Base-by-base conservation (phyloP, 164 flowering plant species). In the Saururus chinensis region DNA sequence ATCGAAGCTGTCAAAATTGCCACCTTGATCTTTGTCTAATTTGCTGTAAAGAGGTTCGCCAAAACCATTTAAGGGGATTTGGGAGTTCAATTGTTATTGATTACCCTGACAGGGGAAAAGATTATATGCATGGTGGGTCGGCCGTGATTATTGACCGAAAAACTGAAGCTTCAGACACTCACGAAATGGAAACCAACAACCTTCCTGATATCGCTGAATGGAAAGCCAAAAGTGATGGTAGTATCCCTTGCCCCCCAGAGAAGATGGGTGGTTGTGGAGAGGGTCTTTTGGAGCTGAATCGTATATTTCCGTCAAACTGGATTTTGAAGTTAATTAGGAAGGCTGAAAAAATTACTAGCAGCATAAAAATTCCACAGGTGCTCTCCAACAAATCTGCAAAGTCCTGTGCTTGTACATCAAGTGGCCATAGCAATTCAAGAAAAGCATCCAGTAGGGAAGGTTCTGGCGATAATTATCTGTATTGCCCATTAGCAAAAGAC, bases 371-470 rank as follows among this genome's bases (percentile, higher is more conserved):
- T 35, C 52, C 60, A 70, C 20, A 40, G 66, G 68, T 53, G 16
- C 8, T 64, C 30, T 37, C 65, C 63, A 59, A 35, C 45, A 26
- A 41, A 57, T 61, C 62, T 59, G 26, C 48, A 22, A 53, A 69
- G 45, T 37, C 48, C 51, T 81, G 85, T 70, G 82, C 92, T 73
- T 63, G 52, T 19, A 52, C 75, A 23, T 48, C 63, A 12, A 58
- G 16, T 23, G 76, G 21, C 11, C 61, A 56, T 51, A 45, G 37
- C 14, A 61, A 59, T 7, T 21, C 77, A 19, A 64, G 75, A 19
- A 79, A 76, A 74, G 85, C 90, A 62, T 83, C 97, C 23, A 79
- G 71, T 64, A 84, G 98, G 52, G 72, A 80, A 40, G 74, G 66
- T 62, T 75, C 79, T 49, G 51, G 57, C 48, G 89, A 88, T 71